Percentiles rank a stretch among this genome's conserved stretches.
Evolutionary conservation across 2,329 filamentous ascomycete species (phyloP).

Genomic region (Capronia epimyces): DNA sequence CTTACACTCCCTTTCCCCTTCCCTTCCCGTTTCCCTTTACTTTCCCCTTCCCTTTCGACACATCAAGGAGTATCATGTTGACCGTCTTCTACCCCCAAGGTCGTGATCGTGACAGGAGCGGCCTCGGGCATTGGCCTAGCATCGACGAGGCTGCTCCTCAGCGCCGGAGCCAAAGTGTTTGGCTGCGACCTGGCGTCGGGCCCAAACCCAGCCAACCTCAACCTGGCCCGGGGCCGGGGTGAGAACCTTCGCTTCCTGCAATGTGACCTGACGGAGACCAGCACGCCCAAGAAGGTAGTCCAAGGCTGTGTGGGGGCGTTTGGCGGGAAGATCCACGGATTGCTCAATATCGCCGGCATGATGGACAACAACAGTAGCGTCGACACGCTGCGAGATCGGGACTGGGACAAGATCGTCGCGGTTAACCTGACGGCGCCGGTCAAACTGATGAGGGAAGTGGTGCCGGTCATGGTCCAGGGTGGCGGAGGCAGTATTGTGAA

Average conservation of each 20-base stretch:
- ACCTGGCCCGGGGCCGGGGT: not conserved
- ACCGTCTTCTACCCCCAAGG: not conserved
- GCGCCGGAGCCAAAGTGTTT: not conserved
- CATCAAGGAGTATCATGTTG: no score
- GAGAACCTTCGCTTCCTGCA: not conserved
- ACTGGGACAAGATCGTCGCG: not conserved
- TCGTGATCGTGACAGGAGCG: not conserved
- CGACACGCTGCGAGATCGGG: constrained; percentile 2
- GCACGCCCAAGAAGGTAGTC: not conserved
- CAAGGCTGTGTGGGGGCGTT: not conserved
- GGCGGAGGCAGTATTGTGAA: constrained; percentile 8
- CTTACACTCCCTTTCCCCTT: no score
- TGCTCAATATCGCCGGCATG: constrained; percentile 3
- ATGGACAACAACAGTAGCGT: constrained; percentile 7
- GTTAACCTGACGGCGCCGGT: constrained; percentile 3
- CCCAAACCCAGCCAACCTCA: no score
- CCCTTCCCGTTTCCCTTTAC: no score
- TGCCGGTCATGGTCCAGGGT: not conserved
- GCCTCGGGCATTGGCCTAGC: constrained; percentile 2
- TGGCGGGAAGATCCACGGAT: not conserved
- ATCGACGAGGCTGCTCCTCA: not conserved
- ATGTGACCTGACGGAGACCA: not conserved
- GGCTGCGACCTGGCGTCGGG: not conserved
- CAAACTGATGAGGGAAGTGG: not conserved
- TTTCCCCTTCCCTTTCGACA: no score